A percentile compares a stretch with the other conserved stretches of the same genome.
Conservation (phyloP, 441 rosid species). For the Gossypium schwendimanii region DNA sequence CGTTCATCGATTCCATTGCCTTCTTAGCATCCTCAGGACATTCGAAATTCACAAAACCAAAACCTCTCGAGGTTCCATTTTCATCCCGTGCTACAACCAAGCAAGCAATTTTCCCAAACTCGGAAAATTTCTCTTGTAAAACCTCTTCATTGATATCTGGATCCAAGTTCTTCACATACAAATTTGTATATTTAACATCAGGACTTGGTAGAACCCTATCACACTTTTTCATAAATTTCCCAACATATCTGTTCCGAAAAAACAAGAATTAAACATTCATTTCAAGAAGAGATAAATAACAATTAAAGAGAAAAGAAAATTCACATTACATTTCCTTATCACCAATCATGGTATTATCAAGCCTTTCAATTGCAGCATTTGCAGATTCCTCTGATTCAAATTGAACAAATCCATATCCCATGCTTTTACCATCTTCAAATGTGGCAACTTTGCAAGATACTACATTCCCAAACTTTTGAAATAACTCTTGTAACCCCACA, state of each 20-base stretch:
- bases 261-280: not conserved
- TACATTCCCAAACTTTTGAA: constrained; percentile 34
- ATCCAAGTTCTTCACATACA: constrained; percentile 49
- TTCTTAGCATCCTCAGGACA: constrained; percentile 36
- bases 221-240: constrained; percentile 37
- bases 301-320: no score
- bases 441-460: constrained; percentile 45
- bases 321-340: constrained; percentile 31
- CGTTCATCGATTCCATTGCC: constrained; percentile 40
- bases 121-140: constrained; percentile 34
- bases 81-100: constrained; percentile 32
- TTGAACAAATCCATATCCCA: constrained; percentile 52
- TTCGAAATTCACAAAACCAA: constrained; percentile 43
- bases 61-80: constrained; percentile 36
- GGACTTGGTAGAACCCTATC: constrained; percentile 31
- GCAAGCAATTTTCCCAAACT: constrained; percentile 46
- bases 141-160: constrained; percentile 32
- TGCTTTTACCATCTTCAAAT: constrained; percentile 42
- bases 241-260: constrained; percentile 35
- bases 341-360: constrained; percentile 28
- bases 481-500: constrained; percentile 33
- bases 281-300: not conserved
- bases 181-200: constrained; percentile 37
- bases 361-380: constrained; percentile 37
- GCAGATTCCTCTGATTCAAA: constrained; percentile 39